phyloP scores from a whole-genome alignment of 1,139 yeast genomes.

The Kluyveromyces sp. region DNA sequence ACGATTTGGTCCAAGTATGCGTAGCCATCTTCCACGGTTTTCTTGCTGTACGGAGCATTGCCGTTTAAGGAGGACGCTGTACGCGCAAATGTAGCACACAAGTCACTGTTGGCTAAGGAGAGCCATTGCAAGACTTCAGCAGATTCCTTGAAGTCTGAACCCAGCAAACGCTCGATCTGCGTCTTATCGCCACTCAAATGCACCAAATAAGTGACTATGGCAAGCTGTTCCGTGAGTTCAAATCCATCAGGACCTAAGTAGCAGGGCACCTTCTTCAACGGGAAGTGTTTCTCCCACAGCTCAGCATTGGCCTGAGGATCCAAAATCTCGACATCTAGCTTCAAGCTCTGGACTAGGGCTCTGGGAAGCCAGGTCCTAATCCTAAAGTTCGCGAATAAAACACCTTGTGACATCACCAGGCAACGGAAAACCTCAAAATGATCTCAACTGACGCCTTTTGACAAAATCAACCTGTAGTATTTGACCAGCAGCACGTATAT shows the following conservation, averaged over 20 bases:
- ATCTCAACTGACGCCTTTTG: no score
- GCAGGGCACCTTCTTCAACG: conserved; percentile 69
- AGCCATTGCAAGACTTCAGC: conserved; percentile 74
- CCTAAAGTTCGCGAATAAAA: conserved; percentile 45
- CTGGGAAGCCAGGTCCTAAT: conserved; percentile 46
- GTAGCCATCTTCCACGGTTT: conserved; percentile 48
- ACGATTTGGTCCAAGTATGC: conserved; percentile 37
- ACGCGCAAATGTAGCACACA: conserved; percentile 40
- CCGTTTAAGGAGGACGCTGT: conserved; percentile 43
- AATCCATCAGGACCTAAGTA: conserved; percentile 74
- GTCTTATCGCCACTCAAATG: conserved; percentile 26
- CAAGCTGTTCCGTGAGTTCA: conserved; percentile 72
- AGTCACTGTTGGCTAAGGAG: conserved; percentile 72
- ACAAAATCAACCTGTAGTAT: no score
- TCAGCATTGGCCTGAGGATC: conserved; percentile 40
- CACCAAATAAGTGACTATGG: conserved; percentile 46
- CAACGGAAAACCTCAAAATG: neutral
- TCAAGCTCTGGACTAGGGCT: conserved; percentile 60
- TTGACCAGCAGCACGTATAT: no score
- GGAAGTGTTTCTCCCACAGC: conserved; percentile 51
- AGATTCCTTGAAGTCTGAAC: conserved; percentile 50
- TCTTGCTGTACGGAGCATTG: conserved; percentile 62
- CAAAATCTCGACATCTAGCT: conserved; percentile 60
- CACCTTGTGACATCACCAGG: conserved; percentile 52
- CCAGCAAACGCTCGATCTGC: conserved; percentile 39